A percentile compares a stretch with the other conserved stretches of the same genome.
Conservation (phyloP, 1,284 basidiomycete genomes). For the Ustilago trichophora region DNA sequence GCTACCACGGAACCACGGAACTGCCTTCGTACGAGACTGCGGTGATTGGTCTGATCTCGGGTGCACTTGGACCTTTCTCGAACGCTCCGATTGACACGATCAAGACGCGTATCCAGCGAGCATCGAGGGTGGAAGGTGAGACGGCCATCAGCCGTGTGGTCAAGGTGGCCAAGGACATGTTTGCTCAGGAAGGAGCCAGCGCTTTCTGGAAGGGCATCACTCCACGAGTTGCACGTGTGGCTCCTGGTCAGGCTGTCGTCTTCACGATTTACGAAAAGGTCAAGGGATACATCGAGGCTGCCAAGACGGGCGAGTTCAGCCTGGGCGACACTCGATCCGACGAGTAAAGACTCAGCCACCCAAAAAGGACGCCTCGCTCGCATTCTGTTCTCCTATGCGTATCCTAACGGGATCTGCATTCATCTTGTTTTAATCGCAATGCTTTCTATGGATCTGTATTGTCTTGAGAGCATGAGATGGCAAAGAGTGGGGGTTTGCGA, state of each 20-base stretch:
- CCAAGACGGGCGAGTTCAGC: slow-evolving; percentile 57
- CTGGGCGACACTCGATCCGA: slow-evolving; percentile 57
- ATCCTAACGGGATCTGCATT: no score
- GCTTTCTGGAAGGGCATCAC: slow-evolving; percentile 91
- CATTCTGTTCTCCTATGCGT: no score
- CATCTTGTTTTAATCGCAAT: no score
- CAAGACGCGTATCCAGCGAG: slow-evolving; percentile 85
- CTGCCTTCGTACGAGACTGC: slow-evolving; percentile 90
- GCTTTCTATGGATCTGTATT: no score
- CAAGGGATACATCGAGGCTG: slow-evolving; percentile 61
- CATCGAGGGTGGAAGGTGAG: slow-evolving; percentile 79
- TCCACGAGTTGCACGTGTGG: slow-evolving; percentile 92
- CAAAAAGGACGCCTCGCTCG: no score
- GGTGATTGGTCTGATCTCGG: slow-evolving; percentile 90
- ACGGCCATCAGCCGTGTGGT: slow-evolving; percentile 78
- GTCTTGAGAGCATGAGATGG: no score
- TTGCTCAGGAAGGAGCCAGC: slow-evolving; percentile 83
- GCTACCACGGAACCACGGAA: slow-evolving; percentile 71
- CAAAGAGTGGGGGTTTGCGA: no score
- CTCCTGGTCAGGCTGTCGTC: slow-evolving; percentile 74
- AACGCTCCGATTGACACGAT: slow-evolving; percentile 98
- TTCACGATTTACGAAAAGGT: slow-evolving; percentile 69
- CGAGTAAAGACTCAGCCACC: no score
- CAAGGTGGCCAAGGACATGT: slow-evolving; percentile 88
- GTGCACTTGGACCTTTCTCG: slow-evolving; percentile 94